Conservation (phyloP, 2,329 filamentous ascomycete genomes). For the Fusarium sp. region DNA sequence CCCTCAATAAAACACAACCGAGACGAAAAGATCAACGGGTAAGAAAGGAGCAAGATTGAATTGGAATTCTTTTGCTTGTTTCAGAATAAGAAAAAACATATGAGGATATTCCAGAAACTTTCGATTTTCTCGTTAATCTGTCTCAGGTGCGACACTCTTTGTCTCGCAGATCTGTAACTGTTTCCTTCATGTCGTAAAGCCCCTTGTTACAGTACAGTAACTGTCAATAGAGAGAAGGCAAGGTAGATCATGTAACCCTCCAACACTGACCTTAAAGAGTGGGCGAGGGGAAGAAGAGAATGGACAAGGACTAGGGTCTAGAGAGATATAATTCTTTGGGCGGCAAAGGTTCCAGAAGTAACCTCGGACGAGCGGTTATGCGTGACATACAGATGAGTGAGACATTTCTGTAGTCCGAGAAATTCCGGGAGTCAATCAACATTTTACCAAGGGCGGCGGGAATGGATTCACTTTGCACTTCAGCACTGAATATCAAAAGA, state of each 20-base stretch:
- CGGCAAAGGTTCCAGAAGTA: constrained; percentile 7
- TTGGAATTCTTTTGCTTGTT: neutral
- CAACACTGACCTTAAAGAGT: constrained; percentile 6
- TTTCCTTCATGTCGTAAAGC: constrained; percentile 3
- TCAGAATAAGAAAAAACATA: constrained; percentile 5
- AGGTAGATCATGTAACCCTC: constrained; percentile 28
- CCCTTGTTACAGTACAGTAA: neutral
- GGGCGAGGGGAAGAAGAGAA: neutral
- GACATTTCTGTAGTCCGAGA: constrained; percentile 23
- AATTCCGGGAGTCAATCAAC: constrained; percentile 14
- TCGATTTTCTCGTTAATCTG: constrained; percentile 22
- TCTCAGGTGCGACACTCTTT: constrained; percentile 23
- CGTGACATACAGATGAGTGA: constrained; percentile 23
- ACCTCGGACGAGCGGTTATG: constrained; percentile 26
- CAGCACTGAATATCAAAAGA: constrained; percentile 18
- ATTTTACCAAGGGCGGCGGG: neutral
- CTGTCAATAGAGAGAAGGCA: neutral
- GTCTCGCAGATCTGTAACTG: constrained; percentile 19
- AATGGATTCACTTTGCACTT: constrained; percentile 4
- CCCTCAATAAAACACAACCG: neutral
- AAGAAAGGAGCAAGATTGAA: neutral
- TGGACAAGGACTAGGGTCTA: constrained; percentile 17
- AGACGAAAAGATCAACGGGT: neutral
- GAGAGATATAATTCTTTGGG: constrained; percentile 18
- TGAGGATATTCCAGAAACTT: constrained; percentile 19